Base-by-base conservation (phyloP, 2,329 filamentous ascomycete species). In the Fusarium citri region DNA sequence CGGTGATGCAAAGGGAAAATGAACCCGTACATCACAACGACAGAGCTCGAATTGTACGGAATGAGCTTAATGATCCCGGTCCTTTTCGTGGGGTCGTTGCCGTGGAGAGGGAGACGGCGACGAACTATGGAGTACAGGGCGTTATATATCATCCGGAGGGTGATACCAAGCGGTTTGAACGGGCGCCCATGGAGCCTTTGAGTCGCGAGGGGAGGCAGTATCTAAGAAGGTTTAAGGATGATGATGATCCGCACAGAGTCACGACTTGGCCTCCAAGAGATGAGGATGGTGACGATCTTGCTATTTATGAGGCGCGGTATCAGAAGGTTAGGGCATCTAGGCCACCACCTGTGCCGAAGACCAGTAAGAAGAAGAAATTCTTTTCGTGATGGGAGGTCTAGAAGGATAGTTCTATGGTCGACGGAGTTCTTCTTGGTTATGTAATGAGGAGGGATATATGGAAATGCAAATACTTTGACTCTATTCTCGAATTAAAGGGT, bases 241-340 rank as follows among this genome's bases (percentile, higher is more conserved):
- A 69, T 9, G 51, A 34, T 18, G 45, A 66, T 30, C 23, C 41
- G 16, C 8, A 26, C 2, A 47, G 64, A 0, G 64, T 64, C 4
- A 49, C 37, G 0, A 68, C 64, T 8, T 68, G 66, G 66, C 66
- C 64, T 8, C 66, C 64, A 0, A 23, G 66, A 0, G 65, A 68
- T 26, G 57, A 68, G 6, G 50, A 68, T 40, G 25, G 16, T 1
- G 20, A 18, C 1, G 66, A 68, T 0, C 59, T 68, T 8, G 16
- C 30, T 7, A 20, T 31, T 2, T 59, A 59, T 22, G 66, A 68
- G 8, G 11, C 4, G 1, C 58, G 64, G 5, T 25, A 59, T 11
- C 16, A 34, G 31, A 34, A 34, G 31, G 31, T 34, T 0, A 18
- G 31, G 5, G 31, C 31, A 16, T 1, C 8, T 6, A 34, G 5